Evolutionary conservation across 2,329 filamentous ascomycete genomes (phyloP).

Genomic region (Cladophialophora immunda): DNA sequence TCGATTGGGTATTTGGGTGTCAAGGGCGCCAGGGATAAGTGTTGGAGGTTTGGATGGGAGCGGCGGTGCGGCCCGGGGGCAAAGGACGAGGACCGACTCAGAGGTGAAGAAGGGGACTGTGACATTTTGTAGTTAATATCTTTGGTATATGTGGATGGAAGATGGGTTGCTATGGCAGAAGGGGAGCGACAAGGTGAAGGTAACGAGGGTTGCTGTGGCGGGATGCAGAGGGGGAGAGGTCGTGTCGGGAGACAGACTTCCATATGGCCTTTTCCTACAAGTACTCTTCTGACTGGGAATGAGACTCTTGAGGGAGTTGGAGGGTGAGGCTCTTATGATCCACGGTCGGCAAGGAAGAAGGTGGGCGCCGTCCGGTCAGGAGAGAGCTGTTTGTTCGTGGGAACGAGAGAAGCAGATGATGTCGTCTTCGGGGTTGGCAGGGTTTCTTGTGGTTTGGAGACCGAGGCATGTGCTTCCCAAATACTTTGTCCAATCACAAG

Average conservation of each 20-base stretch:
- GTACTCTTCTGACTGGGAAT: neutral
- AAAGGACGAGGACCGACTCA: constrained; percentile 41
- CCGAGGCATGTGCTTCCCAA: constrained; percentile 21
- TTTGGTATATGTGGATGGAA: neutral
- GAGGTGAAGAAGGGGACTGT: constrained; percentile 27
- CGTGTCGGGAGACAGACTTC: constrained; percentile 8
- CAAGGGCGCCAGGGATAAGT: constrained; percentile 69
- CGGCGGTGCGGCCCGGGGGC: constrained; percentile 52
- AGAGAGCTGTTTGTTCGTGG: neutral
- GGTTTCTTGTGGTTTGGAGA: neutral
- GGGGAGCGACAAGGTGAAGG: neutral
- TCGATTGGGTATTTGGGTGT: constrained; percentile 63
- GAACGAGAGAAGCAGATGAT: constrained; percentile 8
- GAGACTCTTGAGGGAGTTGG: neutral
- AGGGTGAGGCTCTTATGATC: neutral
- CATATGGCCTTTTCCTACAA: neutral
- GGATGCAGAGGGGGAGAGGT: neutral
- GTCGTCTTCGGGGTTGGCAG: neutral
- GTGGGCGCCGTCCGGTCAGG: neutral
- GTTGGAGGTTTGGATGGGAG: constrained; percentile 66
- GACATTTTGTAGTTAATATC: neutral
- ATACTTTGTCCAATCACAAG: neutral
- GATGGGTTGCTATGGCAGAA: neutral
- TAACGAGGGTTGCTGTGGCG: neutral
- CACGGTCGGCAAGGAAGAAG: neutral